Evolutionary conservation across 2,329 filamentous ascomycete genomes (phyloP).

Genomic region (Scedosporium boydii): DNA sequence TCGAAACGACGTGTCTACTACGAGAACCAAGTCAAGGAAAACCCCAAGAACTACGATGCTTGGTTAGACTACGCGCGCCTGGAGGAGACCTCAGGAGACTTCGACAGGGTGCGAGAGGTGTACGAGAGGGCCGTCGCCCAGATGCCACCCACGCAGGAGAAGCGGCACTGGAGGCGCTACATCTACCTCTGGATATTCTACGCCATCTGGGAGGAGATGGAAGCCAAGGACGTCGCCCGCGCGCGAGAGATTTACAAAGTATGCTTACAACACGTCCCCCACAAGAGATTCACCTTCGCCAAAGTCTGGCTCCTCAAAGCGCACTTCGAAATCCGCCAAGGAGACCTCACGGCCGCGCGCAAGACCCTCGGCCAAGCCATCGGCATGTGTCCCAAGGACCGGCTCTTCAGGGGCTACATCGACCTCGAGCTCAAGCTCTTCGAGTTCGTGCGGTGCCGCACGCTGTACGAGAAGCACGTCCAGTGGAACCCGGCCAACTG

Average conservation of each 20-base stretch:
- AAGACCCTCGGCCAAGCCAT: constrained; percentile 87
- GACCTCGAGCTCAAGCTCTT: constrained; percentile 88
- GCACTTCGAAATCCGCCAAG: constrained; percentile 85
- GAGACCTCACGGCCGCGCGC: constrained; percentile 67
- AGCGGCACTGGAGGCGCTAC: constrained; percentile 93
- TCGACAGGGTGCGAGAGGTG: constrained; percentile 77
- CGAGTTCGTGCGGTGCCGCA: constrained; percentile 86
- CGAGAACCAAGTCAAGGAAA: constrained; percentile 88
- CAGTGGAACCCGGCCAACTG: constrained; percentile 86
- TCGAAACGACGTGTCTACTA: constrained; percentile 89
- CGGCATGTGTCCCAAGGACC: constrained; percentile 93
- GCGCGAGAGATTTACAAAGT: constrained; percentile 86
- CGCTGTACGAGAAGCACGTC: constrained; percentile 86
- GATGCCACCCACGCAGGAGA: constrained; percentile 88
- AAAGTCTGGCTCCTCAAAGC: constrained; percentile 94
- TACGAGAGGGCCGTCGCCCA: constrained; percentile 96
- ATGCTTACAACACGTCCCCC: constrained; percentile 78
- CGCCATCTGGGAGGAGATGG: constrained; percentile 87
- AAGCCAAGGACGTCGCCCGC: constrained; percentile 66
- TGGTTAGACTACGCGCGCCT: constrained; percentile 95
- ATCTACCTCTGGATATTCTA: constrained; percentile 99
- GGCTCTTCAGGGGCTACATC: constrained; percentile 87
- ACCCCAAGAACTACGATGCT: constrained; percentile 90
- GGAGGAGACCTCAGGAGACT: constrained; percentile 76
- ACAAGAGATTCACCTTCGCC: constrained; percentile 95